Conservation (phyloP, 148 eudicot genomes). For the Nepenthes mirabilis region DNA sequence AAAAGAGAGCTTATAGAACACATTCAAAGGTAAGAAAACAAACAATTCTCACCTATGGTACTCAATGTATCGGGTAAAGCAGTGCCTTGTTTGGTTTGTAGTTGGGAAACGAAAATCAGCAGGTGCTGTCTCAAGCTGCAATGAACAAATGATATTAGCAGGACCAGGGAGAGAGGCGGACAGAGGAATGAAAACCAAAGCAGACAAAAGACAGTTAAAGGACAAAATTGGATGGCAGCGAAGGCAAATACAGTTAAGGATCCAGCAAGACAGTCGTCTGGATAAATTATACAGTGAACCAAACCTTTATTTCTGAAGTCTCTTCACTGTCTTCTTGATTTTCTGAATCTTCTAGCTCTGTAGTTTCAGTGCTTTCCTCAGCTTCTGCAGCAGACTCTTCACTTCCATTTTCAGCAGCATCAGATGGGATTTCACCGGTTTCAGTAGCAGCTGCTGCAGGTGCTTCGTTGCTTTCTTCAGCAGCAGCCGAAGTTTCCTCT, state of each 20-base stretch:
- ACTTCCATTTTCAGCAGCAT: constrained; percentile 5
- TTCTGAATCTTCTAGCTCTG: constrained; percentile 20
- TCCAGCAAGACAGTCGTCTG: too few relatives aligned
- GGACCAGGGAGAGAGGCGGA: background rate
- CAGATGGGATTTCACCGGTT: constrained; percentile 10
- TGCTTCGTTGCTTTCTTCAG: constrained; percentile 32
- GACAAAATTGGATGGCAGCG: too few relatives aligned
- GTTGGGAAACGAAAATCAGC: constrained; percentile 96
- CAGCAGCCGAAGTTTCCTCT: constrained; percentile 36
- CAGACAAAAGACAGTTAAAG: too few relatives aligned
- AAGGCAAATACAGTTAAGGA: too few relatives aligned
- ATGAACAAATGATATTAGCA: constrained; percentile 7
- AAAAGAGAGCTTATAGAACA: background rate
- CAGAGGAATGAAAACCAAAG: background rate
- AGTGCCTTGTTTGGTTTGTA: constrained; percentile 90
- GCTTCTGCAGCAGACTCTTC: constrained; percentile 19
- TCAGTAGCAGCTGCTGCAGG: constrained; percentile 7
- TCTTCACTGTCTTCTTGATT: constrained; percentile 34
- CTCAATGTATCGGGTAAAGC: constrained; percentile 88
- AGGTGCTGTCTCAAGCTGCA: constrained; percentile 89
- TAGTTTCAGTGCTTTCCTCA: constrained; percentile 35
- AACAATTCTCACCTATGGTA: constrained; percentile 59
- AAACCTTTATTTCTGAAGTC: constrained; percentile 62
- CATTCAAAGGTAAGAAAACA: background rate
- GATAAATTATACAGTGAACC: constrained; percentile 1